Evolutionary conservation across 2,329 filamentous ascomycete genomes (phyloP).

Genomic region (Aspergillus aculeatus): DNA sequence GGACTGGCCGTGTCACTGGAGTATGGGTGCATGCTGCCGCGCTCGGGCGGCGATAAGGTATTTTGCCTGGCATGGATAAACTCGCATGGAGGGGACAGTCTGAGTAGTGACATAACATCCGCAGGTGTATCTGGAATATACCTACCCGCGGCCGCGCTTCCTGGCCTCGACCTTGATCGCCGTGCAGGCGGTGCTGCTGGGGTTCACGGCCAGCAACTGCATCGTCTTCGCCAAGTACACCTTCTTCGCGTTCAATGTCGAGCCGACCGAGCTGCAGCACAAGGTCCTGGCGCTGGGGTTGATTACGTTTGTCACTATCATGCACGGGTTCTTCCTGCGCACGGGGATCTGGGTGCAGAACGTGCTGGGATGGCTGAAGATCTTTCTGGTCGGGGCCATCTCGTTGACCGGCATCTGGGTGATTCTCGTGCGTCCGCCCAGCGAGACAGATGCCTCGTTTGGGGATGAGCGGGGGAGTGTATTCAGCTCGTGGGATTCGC

Average conservation of each 20-base stretch:
- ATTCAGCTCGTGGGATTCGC: constrained; percentile 47
- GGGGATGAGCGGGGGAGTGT: neutral
- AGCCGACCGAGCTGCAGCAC: constrained; percentile 52
- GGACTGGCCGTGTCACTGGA: constrained; percentile 64
- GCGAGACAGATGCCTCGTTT: constrained; percentile 7
- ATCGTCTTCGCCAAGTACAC: constrained; percentile 68
- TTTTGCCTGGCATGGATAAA: neutral
- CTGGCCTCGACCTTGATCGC: constrained; percentile 65
- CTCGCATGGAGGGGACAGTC: constrained; percentile 35
- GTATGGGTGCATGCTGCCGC: constrained; percentile 68
- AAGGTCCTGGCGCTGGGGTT: constrained; percentile 59
- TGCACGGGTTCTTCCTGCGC: constrained; percentile 60
- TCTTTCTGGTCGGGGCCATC: constrained; percentile 61
- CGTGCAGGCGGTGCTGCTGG: constrained; percentile 62
- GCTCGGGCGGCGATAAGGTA: constrained; percentile 67
- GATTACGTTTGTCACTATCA: constrained; percentile 56
- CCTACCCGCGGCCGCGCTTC: constrained; percentile 62
- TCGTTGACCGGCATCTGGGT: constrained; percentile 61
- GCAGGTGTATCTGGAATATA: constrained; percentile 68
- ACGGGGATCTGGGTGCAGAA: constrained; percentile 62
- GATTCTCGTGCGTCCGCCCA: constrained; percentile 48
- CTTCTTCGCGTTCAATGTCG: constrained; percentile 56
- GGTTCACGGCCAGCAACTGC: constrained; percentile 69
- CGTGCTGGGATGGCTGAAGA: constrained; percentile 62
- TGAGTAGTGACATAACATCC: constrained; percentile 24